Evolutionary conservation across 2,329 filamentous ascomycete species (phyloP).

Genomic region (Penicillium sp.): DNA sequence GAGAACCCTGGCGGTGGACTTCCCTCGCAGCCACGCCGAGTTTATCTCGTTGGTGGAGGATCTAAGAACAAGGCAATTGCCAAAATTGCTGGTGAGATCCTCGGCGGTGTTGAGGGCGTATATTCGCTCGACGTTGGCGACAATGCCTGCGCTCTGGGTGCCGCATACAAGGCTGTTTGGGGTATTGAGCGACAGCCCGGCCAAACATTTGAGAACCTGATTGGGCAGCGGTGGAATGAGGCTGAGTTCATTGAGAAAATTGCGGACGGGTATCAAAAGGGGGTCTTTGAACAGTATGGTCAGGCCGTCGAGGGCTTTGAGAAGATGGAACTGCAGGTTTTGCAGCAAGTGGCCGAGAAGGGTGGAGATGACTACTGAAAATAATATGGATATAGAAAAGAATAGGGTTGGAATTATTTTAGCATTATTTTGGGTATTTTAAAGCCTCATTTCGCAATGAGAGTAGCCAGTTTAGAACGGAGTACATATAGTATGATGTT

Average conservation of each 20-base stretch:
- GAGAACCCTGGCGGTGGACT: constrained; percentile 53
- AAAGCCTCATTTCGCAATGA: neutral
- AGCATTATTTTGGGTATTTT: neutral
- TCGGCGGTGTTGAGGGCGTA: constrained; percentile 85
- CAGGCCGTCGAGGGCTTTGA: constrained; percentile 72
- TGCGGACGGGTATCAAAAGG: constrained; percentile 73
- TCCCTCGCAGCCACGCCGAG: constrained; percentile 78
- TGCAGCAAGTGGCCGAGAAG: constrained; percentile 42
- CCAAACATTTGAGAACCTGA: constrained; percentile 84
- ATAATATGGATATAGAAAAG: neutral
- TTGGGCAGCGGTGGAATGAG: constrained; percentile 81
- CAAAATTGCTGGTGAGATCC: constrained; percentile 76
- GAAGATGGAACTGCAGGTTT: constrained; percentile 66
- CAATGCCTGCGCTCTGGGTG: constrained; percentile 90
- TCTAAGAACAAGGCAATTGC: constrained; percentile 88
- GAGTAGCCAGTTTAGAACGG: neutral
- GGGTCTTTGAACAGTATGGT: constrained; percentile 74
- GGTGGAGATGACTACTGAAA: neutral
- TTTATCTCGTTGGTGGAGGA: constrained; percentile 93
- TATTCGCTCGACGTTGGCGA: constrained; percentile 92
- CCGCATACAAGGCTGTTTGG: constrained; percentile 96
- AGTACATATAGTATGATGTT: neutral
- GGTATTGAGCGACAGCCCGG: constrained; percentile 65
- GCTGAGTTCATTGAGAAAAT: constrained; percentile 78
- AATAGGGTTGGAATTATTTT: neutral